Evolutionary conservation across 768 basidiomycete genomes (phyloP).

Genomic region (Antrodiella citrinella): DNA sequence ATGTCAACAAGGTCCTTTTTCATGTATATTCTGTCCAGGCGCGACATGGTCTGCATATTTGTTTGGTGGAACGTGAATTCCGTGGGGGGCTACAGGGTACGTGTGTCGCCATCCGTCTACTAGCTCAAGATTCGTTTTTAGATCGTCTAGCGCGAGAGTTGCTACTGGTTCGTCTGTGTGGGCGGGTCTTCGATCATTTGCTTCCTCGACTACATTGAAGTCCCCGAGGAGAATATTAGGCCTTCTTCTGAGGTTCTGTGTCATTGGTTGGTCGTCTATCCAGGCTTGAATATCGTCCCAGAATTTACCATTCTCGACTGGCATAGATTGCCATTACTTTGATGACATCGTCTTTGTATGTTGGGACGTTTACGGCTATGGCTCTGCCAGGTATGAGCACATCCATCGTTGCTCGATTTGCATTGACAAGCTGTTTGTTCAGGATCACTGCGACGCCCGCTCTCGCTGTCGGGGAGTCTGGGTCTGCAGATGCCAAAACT

Average conservation of each 20-base stretch:
- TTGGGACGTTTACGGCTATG: constrained; percentile 9
- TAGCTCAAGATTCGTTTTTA: constrained; percentile 3
- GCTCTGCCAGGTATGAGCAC: constrained; percentile 24
- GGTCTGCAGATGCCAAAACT: constrained; percentile 1
- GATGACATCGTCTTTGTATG: constrained; percentile 11
- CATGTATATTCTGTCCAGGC: background rate
- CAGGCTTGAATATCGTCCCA: constrained; percentile 12
- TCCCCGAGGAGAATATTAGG: constrained; percentile 14
- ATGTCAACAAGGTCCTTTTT: background rate
- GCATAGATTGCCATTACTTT: background rate
- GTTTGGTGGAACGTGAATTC: constrained; percentile 4
- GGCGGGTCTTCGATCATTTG: constrained; percentile 11
- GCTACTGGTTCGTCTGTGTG: background rate
- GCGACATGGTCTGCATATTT: background rate
- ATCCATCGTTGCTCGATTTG: background rate
- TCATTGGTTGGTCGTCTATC: background rate
- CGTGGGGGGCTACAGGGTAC: background rate
- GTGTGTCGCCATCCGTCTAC: constrained; percentile 12
- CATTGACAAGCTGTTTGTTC: constrained; percentile 19
- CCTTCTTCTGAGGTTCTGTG: background rate
- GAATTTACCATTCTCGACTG: constrained; percentile 11
- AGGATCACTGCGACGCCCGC: constrained; percentile 4
- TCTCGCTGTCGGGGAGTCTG: background rate
- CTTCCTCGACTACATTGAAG: constrained; percentile 14
- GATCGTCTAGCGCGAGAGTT: constrained; percentile 2